phyloP scores from a whole-genome alignment of 2,329 filamentous ascomycete genomes.

The Pestalotiopsis sp. region DNA sequence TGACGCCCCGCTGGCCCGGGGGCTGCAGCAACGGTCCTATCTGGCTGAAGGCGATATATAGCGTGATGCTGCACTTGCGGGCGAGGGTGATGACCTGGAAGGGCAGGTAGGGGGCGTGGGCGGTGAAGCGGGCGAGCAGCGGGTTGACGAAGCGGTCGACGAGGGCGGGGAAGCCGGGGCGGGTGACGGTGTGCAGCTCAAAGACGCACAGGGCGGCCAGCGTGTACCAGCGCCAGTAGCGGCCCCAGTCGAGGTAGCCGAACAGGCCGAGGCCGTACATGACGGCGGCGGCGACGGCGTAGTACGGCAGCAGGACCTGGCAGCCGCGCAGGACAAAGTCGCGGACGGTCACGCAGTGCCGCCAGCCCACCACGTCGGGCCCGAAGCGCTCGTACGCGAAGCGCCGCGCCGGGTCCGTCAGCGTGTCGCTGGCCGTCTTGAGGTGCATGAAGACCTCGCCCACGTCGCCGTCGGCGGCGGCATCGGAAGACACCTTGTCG shows the following conservation, averaged over 20 bases:
- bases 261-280: conserved; percentile 65
- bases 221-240: conserved; percentile 67
- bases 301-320: conserved; percentile 62
- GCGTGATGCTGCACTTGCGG: conserved; percentile 74
- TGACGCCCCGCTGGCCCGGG: conserved; percentile 34
- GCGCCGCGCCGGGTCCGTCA: conserved; percentile 73
- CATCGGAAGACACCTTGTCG: conserved; percentile 65
- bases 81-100: conserved; percentile 82
- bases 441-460: conserved; percentile 74
- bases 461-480: conserved; percentile 34
- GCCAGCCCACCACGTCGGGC: conserved; percentile 68
- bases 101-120: conserved; percentile 70
- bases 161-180: conserved; percentile 52
- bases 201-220: conserved; percentile 56
- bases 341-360: conserved; percentile 65
- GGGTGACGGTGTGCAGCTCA: conserved; percentile 59
- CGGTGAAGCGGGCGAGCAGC: conserved; percentile 38
- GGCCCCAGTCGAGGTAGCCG: conserved; percentile 69
- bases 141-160: conserved; percentile 48
- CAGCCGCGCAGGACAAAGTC: conserved; percentile 73
- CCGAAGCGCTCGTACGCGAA: conserved; percentile 93
- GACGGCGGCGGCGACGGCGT: conserved; percentile 56
- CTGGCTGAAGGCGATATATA: conserved; percentile 83
- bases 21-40: conserved; percentile 68
- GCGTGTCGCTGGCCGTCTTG: conserved; percentile 80